Percentiles rank a stretch among this genome's conserved stretches.
These are phyloP conservation scores for Penicillium frequentans DNA, from an alignment of 2,329 filamentous ascomycete species.

Conservation along the genomic window DNA sequence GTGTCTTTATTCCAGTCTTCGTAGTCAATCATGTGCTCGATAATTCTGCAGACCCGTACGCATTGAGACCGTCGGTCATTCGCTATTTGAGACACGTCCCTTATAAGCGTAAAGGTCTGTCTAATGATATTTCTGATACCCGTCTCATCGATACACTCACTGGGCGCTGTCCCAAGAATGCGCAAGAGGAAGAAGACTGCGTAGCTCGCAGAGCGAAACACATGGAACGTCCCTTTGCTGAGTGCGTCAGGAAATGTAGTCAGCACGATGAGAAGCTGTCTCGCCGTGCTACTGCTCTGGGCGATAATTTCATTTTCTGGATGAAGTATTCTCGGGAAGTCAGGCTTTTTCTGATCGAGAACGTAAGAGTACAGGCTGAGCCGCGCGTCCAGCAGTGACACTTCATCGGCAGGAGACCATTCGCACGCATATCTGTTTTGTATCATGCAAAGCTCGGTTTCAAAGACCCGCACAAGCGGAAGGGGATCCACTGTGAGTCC, in stretches of 20 bases:
- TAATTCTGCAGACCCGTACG: constrained; percentile 3
- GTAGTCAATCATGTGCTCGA: constrained; percentile 3
- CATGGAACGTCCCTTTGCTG: not conserved
- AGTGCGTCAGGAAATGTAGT: not conserved
- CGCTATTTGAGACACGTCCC: not conserved
- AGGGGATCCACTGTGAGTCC: not conserved
- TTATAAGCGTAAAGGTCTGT: not conserved
- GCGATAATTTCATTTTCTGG: not conserved
- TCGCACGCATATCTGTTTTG: not conserved
- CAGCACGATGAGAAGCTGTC: not conserved
- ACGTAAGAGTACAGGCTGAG: constrained; percentile 1
- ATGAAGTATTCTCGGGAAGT: not conserved
- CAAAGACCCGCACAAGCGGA: constrained; percentile 2
- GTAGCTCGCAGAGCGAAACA: constrained; percentile 1
- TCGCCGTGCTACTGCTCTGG: not conserved
- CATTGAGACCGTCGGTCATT: constrained; percentile 2
- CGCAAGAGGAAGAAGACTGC: constrained; percentile 3
- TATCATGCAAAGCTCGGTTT: constrained; percentile 1
- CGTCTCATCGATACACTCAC: not conserved
- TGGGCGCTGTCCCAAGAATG: not conserved
- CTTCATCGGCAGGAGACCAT: constrained; percentile 4
- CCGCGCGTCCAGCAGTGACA: constrained; percentile 1
- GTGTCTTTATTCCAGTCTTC: constrained; percentile 1
- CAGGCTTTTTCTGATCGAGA: not conserved
- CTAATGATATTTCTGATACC: not conserved